Conservation (phyloP, 257 asterid genomes). For the Leonotis leonurus region DNA sequence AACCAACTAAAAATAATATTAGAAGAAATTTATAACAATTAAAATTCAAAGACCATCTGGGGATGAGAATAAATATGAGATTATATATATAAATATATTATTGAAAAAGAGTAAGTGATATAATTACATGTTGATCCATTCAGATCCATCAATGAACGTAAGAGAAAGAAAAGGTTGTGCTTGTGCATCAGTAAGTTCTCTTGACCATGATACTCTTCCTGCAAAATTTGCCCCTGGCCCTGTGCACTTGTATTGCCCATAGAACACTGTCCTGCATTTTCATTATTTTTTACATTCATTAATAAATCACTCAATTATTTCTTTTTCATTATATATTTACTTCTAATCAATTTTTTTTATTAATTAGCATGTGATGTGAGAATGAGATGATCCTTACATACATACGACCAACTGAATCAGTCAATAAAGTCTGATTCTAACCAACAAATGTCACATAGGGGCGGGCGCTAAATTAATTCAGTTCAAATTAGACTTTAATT, state of each 20-base stretch:
- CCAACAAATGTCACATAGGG: not conserved
- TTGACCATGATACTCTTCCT: slow-evolving; percentile 91
- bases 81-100: too few relatives aligned
- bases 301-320: not conserved
- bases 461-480: not conserved
- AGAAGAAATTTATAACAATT: too few relatives aligned
- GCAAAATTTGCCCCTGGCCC: slow-evolving; percentile 89
- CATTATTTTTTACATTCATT: not conserved
- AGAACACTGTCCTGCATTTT: slow-evolving; percentile 80
- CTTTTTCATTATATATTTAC: too few relatives aligned
- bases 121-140: slow-evolving; percentile 62
- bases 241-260: slow-evolving; percentile 88
- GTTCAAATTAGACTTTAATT: not conserved
- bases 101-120: too few relatives aligned
- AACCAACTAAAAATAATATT: too few relatives aligned
- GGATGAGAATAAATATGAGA: too few relatives aligned
- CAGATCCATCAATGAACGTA: slow-evolving; percentile 78
- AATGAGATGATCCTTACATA: too few relatives aligned
- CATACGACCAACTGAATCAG: not conserved
- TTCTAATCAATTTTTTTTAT: too few relatives aligned
- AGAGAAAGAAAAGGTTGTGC: slow-evolving; percentile 92
- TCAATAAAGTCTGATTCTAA: not conserved
- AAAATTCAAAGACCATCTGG: too few relatives aligned
- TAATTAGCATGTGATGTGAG: not conserved
- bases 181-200: slow-evolving; percentile 82